These are phyloP conservation scores for Solioccasus polychromus DNA, from an alignment of 768 basidiomycete species.

Conservation along the genomic window DNA sequence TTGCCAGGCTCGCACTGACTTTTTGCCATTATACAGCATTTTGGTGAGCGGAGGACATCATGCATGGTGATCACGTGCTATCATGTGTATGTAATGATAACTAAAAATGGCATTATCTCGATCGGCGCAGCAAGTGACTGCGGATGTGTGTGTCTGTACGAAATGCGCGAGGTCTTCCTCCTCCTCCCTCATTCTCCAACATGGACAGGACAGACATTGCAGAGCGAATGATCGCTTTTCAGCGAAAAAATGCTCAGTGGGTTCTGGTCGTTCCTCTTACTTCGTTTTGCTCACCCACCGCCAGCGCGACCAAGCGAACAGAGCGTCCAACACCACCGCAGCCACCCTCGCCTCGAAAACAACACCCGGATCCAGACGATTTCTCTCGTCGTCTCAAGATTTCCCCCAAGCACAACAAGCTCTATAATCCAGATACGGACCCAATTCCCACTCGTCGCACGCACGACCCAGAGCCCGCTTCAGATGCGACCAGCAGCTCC, in stretches of 20 bases:
- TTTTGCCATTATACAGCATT: conserved; percentile 23
- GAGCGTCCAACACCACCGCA: conserved; percentile 41
- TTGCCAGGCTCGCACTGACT: too few relatives aligned
- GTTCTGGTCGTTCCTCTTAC: conserved; percentile 20
- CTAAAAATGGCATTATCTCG: conserved; percentile 28
- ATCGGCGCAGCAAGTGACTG: conserved; percentile 35
- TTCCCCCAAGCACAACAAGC: conserved; percentile 50
- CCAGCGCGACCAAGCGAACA: conserved; percentile 43
- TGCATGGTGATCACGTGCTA: conserved; percentile 27
- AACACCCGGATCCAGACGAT: conserved; percentile 57
- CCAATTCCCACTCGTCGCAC: conserved; percentile 59
- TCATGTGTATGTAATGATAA: conserved; percentile 15
- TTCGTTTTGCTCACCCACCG: conserved; percentile 5
- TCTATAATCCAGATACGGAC: conserved; percentile 74
- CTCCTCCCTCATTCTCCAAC: background rate
- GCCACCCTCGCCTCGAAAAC: conserved; percentile 31
- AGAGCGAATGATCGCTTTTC: conserved; percentile 65
- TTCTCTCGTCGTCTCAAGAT: conserved; percentile 72
- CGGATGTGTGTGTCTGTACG: conserved; percentile 26
- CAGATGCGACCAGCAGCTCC: conserved; percentile 55
- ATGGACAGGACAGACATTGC: conserved; percentile 42
- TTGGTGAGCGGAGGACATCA: conserved; percentile 32
- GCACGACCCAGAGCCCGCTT: conserved; percentile 63
- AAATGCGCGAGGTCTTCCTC: conserved; percentile 14
- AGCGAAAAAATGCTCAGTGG: conserved; percentile 61